A percentile compares a stretch with the other conserved stretches of the same genome.
These are phyloP conservation scores for Chaetoceros muelleri DNA, from an alignment of 108 stramenopile species.

Conservation along the genomic window DNA sequence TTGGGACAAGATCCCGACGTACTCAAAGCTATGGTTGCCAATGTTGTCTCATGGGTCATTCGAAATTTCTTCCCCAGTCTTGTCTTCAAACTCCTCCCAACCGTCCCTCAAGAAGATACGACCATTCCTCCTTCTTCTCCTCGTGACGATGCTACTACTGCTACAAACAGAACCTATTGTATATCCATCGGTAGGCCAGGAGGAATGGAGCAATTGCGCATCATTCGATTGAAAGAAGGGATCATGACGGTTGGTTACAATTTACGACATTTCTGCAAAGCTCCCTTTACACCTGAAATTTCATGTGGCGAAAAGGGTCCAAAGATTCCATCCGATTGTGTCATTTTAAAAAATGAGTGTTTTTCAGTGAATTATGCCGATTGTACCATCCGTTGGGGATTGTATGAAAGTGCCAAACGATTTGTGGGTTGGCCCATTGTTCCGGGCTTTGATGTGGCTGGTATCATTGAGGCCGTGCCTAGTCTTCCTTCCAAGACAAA, in stretches of 20 bases:
- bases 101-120: slow-evolving; percentile 27
- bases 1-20: slow-evolving; percentile 47
- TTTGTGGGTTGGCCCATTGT: slow-evolving; percentile 87
- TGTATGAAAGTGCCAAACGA: slow-evolving; percentile 77
- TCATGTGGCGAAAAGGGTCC: slow-evolving; percentile 2
- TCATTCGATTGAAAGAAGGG: slow-evolving; percentile 42
- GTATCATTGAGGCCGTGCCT: slow-evolving; percentile 40
- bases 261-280: slow-evolving; percentile 23
- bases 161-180: slow-evolving; percentile 31
- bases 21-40: slow-evolving; percentile 47
- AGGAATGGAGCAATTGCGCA: slow-evolving; percentile 63
- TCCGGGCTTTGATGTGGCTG: slow-evolving; percentile 84
- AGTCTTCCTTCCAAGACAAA: no score
- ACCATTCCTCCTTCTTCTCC: slow-evolving; percentile 2
- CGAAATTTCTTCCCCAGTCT: slow-evolving; percentile 37
- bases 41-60: slow-evolving; percentile 65
- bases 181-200: slow-evolving; percentile 75
- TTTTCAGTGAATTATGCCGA: slow-evolving; percentile 83
- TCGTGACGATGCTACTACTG: slow-evolving; percentile 1
- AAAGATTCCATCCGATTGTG: slow-evolving; percentile 30
- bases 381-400: slow-evolving; percentile 77
- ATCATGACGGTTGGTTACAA: slow-evolving; percentile 79
- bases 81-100: slow-evolving; percentile 40
- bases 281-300: slow-evolving; percentile 21
- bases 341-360: slow-evolving; percentile 41